Conservation (phyloP, 2,329 filamentous ascomycete genomes). For the Proliferodiscus dingleyae region DNA sequence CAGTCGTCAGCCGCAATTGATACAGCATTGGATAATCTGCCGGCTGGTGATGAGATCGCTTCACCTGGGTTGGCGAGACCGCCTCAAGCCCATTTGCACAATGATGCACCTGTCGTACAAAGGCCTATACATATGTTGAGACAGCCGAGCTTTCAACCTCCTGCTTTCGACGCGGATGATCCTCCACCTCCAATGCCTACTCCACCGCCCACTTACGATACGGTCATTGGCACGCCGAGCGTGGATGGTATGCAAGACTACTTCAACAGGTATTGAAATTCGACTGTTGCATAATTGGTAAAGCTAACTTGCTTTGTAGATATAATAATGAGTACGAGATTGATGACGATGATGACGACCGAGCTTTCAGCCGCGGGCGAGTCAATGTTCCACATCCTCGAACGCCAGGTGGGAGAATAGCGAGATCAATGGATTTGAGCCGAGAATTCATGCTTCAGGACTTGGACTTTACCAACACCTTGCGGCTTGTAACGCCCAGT, state of each 20-base stretch:
- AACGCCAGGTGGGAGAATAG: conserved; percentile 30
- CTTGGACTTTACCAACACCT: neutral
- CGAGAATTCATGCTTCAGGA: conserved; percentile 30
- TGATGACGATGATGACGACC: conserved; percentile 25
- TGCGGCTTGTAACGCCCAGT: neutral
- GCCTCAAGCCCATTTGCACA: conserved; percentile 43
- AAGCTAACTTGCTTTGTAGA: conserved; percentile 14
- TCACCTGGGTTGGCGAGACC: conserved; percentile 37
- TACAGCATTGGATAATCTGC: conserved; percentile 40
- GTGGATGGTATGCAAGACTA: conserved; percentile 61
- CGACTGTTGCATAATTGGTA: neutral
- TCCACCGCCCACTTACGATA: conserved; percentile 65
- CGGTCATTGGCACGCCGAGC: conserved; percentile 50
- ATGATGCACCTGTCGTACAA: conserved; percentile 22
- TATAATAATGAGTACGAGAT: conserved; percentile 27
- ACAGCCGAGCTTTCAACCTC: conserved; percentile 64
- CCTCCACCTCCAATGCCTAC: conserved; percentile 65
- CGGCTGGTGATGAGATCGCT: conserved; percentile 12
- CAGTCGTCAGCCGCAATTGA: conserved; percentile 37
- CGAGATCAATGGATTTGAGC: conserved; percentile 32
- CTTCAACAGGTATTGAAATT: conserved; percentile 54
- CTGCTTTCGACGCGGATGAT: conserved; percentile 63
- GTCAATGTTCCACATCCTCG: conserved; percentile 31
- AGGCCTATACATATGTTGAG: conserved; percentile 63
- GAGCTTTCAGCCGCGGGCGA: conserved; percentile 24